Evolutionary conservation across 1,284 basidiomycete species (phyloP), one percentile per base, ranked within the genome.

Genomic region (Phellopilus nigrolimitatus): DNA sequence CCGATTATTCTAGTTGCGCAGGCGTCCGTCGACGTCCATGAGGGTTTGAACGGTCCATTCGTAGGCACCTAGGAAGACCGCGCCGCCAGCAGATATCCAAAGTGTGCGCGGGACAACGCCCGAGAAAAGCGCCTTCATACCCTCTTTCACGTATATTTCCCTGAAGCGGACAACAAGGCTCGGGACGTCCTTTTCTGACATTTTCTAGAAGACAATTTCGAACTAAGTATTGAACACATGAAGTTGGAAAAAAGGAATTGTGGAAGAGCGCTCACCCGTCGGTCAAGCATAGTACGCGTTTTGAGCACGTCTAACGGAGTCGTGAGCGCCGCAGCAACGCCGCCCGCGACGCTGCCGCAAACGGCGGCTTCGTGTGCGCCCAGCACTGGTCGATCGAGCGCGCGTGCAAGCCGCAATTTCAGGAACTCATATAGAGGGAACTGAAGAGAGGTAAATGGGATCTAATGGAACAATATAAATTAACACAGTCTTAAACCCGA

Each of bases 301-400:
- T 99, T 99, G 53, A 97, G 79, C 2, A 99, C 97, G 62, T 99
- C 97, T 15, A 99, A 72, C 0, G 97, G 97, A 0, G 97, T 99
- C 0, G 97, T 99, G 34, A 88, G 61, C 0, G 88, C 89, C 0
- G 95, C 95, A 2, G 95, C 93, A 13, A 91, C 74, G 0, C 88
- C 93, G 10, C 97, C 97, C 0, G 97, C 90, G 37, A 97, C 72
- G 61, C 87, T 91, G 2, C 97, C 97, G 59, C 95, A 98, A 1
- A 88, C 62, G 0, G 94, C 95, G 0, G 94, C 94, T 68, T 97
- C 90, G 61, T 88, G 82, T 1, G 86, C 83, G 48, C 79, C 80
- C 3, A 92, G 74, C 0, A 76, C 78, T 62, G 83, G 73, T 51
- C 76, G 64, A 24, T 74, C 66, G 7, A 81, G 59, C 21, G 62